Percentiles rank a stretch among this genome's conserved stretches.
Conservation (phyloP, 2,329 filamentous ascomycete species). For the Hymenoscyphus albidus region DNA sequence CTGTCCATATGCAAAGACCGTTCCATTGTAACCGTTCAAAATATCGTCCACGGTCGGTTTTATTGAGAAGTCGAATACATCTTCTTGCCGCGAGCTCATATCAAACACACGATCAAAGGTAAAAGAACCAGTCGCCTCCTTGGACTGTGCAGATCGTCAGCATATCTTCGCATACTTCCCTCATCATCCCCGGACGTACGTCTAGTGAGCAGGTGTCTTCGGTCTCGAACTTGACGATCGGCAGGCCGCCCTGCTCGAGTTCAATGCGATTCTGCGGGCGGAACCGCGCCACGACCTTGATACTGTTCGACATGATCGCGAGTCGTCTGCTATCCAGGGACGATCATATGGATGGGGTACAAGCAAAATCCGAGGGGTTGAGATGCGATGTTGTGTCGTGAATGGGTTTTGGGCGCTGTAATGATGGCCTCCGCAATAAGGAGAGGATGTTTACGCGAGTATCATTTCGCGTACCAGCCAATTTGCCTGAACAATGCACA, state of each 20-base stretch:
- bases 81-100: constrained; percentile 83
- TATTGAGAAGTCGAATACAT: constrained; percentile 98
- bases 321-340: constrained; percentile 27
- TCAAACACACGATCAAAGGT: constrained; percentile 98
- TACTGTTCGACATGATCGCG: constrained; percentile 48
- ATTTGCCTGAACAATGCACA: constrained; percentile 25
- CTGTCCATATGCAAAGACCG: constrained; percentile 97
- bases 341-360: constrained; percentile 27
- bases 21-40: constrained; percentile 97
- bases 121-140: constrained; percentile 78
- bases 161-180: constrained; percentile 8
- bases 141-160: constrained; percentile 56
- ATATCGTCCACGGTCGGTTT: constrained; percentile 95
- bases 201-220: constrained; percentile 85
- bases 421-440: constrained; percentile 22
- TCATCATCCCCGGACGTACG: constrained; percentile 50
- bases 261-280: constrained; percentile 95
- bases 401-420: constrained; percentile 11
- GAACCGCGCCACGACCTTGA: constrained; percentile 95
- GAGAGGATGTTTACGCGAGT: constrained; percentile 32
- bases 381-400: constrained; percentile 5
- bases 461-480: constrained; percentile 26
- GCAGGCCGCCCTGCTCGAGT: constrained; percentile 82
- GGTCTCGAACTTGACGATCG: constrained; percentile 83
- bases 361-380: background rate